Conservation (phyloP, 805 yeast species). For the Nakazawaea peltata region DNA sequence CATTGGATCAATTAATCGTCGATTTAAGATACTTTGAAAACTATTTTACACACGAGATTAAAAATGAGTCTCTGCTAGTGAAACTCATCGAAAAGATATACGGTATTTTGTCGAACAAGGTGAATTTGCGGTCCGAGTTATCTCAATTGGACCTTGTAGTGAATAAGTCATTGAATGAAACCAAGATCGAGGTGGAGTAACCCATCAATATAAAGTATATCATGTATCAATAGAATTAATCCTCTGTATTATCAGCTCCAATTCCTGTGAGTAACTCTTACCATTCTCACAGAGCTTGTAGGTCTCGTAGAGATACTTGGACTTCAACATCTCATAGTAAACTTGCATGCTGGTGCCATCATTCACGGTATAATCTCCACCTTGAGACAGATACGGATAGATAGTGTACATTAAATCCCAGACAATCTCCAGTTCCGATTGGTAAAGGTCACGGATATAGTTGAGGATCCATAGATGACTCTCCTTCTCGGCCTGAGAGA, state of each 20-base stretch:
- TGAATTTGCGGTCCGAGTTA: constrained; percentile 1
- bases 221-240: neutral
- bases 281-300: constrained; percentile 1
- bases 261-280: constrained; percentile 1
- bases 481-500: neutral
- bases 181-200: constrained; percentile 4
- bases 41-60: constrained; percentile 2
- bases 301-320: neutral
- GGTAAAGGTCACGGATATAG: constrained; percentile 6
- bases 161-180: neutral
- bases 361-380: neutral
- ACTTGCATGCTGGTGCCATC: constrained; percentile 1
- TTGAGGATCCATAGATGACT: constrained; percentile 7
- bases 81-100: constrained; percentile 5
- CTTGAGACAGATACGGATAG: constrained; percentile 3
- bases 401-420: constrained; percentile 9
- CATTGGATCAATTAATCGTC: constrained; percentile 1
- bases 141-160: constrained; percentile 2
- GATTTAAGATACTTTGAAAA: constrained; percentile 9
- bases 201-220: neutral
- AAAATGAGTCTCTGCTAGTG: neutral
- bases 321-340: constrained; percentile 6
- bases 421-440: constrained; percentile 3
- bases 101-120: constrained; percentile 4
- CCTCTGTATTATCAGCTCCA: constrained; percentile 4